Evolutionary conservation across 768 basidiomycete genomes (phyloP), one percentile per base, ranked within the genome.

Genomic region (Neoboletus subvelutipes): DNA sequence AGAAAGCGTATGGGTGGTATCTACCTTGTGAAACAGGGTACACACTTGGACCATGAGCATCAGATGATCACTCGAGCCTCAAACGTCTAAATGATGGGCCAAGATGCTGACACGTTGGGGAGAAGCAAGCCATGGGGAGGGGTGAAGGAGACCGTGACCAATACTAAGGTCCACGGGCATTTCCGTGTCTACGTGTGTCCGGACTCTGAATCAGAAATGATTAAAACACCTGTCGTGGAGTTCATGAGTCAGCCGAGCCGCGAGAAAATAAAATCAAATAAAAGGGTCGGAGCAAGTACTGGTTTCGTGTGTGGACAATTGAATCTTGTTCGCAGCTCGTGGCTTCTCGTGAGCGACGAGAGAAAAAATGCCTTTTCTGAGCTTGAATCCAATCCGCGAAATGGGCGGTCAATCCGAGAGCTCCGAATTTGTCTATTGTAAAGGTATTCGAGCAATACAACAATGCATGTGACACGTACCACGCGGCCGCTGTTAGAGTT

Each of bases 381-480:
- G 52, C 62, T 57, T 41, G 56, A 52, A 61, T 41, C 51, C 47
- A 61, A 42, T 57, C 49, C 55, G 57, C 54, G 56, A 63, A 42
- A 54, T 55, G 46, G 54, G 55, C 53, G 40, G 55, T 42, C 55
- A 51, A 41, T 13, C 34, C 34, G 47, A 34, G 36, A 13, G 29
- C 42, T 40, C 37, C 50, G 37, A 43, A 56, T 45, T 7, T 24
- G 47, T 55, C 17, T 53, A 48, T n/a, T 29, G 43, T 45, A 42
- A n/a, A 17, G n/a, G n/a, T n/a, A 40, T 7, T n/a, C 4, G 39
- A 40, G 39, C 39, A 36, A 36, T 15, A 7, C 34, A n/a, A 12
- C n/a, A 48, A 22, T 15, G 50, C 5, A 45, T 28, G 57, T 55
- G 56, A 59, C 40, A 67, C 58, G 40, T 43, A 64, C 61, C 53